Evolutionary conservation across 352 stramenopile genomes (phyloP), one percentile per base, ranked within the genome.

Genomic region (Phytophthora hybrid): DNA sequence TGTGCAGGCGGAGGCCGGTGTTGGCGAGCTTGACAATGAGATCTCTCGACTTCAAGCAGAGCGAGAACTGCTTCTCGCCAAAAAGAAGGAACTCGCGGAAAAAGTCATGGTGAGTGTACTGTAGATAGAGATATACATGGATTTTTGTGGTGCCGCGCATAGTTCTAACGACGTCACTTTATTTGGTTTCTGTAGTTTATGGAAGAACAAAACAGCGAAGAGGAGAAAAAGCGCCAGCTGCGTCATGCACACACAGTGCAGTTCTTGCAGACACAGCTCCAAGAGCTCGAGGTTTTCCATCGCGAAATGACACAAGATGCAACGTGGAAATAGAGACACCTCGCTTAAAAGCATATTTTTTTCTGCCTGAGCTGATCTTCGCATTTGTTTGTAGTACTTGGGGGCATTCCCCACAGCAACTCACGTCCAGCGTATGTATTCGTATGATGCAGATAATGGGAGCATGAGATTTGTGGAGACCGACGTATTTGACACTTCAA

Each of bases 1-100:
- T 5, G 85, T 93, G 37, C 80, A 93, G 63, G 86, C 84, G 1
- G 87, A 93, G 46, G 74, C 71, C 14, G 83, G 84, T 7, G 81
- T 88, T 13, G 64, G 66, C 5, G 84, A 87, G 26, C 54, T 93
- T 10, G 87, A 91, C 61, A 59, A 71, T 10, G 69, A 80, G 6
- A 74, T 89, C 29, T 56, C 54, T 18, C 59, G 58, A 2, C 68
- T 93, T 4, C 54, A 89, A 69, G 34, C 47, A 3, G 54, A 78
- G 19, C 75, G 71, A 52, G 63, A 83, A 5, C 23, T 31, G 14
- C 69, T 87, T 19, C 1, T 59, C 14, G 23, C 23, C 1, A 72
- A 61, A 31, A 85, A 81, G 26, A 64, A 62, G 46, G 59, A 77
- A 5, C 73, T 82, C n/a, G 46, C 39, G 4, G 76, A 74, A 19